Evolutionary conservation across 768 basidiomycete genomes (phyloP), one percentile per base, ranked within the genome.

Genomic region (Termitomyces sp.): DNA sequence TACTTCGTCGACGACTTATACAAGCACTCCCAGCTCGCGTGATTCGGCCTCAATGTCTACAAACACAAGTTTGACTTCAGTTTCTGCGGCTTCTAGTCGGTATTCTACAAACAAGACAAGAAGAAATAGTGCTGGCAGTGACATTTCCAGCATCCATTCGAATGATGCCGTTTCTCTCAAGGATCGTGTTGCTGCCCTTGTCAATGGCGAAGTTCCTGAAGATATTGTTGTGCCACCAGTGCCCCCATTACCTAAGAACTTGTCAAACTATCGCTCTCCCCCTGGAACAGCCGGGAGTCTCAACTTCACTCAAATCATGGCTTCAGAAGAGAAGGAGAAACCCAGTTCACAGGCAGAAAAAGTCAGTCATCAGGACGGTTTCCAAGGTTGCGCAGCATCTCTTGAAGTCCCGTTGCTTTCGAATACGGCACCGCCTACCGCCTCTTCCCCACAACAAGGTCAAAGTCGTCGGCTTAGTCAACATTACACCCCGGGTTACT

Each of bases 231-330:
- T 97, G n/a, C 95, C 95, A 17, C 94, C 94, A 27, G 93, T 96
- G 4, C 95, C 94, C 35, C 95, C 94, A 37, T 75, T 97, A 27
- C 94, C 94, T 42, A 95, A 97, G 74, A 92, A 94, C 65, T 71
- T 94, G 54, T 85, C 87, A n/a, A 83, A 73, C 21, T 90, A 85
- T 73, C 85, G 84, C 52, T 86, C 88, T 1, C 88, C 88, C 23
- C 85, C 84, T 17, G 73, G 80, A 21, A 80, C 85, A 17, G 80
- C 88, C 17, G 74, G 85, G 25, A 75, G 77, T 43, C 71, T 83
- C 50, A 66, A 75, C 19, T 82, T 85, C 62, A 82, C 87, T 34
- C 54, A 35, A 31, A 64, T 75, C 34, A 69, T 77, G 16, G 53
- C 57, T 38, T 43, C 66, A 21, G 80, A 83, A 23, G 80, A 80